Percentiles rank a stretch among this genome's conserved stretches.
phyloP scores from a whole-genome alignment of 768 basidiomycete genomes.

The Lentinula sp. region DNA sequence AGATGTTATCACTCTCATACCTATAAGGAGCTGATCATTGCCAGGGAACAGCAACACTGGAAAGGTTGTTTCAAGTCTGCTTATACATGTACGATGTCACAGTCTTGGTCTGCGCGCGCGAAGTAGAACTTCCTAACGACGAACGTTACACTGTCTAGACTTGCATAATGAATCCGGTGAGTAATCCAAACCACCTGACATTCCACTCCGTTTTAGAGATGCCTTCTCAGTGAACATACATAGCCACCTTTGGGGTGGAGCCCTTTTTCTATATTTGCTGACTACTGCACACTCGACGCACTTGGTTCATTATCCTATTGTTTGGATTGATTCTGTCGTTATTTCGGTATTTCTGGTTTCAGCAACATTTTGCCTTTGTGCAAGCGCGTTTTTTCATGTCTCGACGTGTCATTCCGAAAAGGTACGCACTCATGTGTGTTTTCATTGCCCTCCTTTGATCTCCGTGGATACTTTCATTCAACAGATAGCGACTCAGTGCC shows the following conservation, averaged over 20 bases:
- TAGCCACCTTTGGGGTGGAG: slow-evolving; percentile 68
- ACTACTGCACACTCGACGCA: slow-evolving; percentile 46
- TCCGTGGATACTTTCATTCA: background rate
- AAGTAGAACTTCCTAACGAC: slow-evolving; percentile 3
- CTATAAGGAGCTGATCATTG: background rate
- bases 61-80: slow-evolving; percentile 56
- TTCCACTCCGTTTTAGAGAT: background rate
- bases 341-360: slow-evolving; percentile 62
- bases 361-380: slow-evolving; percentile 67
- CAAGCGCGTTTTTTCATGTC: slow-evolving; percentile 72
- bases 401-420: slow-evolving; percentile 65
- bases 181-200: background rate
- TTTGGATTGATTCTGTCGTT: slow-evolving; percentile 55
- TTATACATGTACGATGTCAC: slow-evolving; percentile 51
- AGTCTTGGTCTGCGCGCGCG: slow-evolving; percentile 6
- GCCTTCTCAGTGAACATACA: slow-evolving; percentile 70
- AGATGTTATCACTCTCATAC: slow-evolving; percentile 7
- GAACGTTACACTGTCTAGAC: slow-evolving; percentile 32
- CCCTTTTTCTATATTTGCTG: slow-evolving; percentile 54
- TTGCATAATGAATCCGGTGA: slow-evolving; percentile 74
- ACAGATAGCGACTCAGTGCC: slow-evolving; percentile 37
- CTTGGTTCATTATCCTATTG: slow-evolving; percentile 45
- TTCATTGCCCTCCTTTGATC: background rate
- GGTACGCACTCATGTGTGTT: slow-evolving; percentile 31
- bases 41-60: slow-evolving; percentile 57